Evolutionary conservation across 768 basidiomycete species (phyloP), one percentile per base, ranked within the genome.

Genomic region (Russula virescens): DNA sequence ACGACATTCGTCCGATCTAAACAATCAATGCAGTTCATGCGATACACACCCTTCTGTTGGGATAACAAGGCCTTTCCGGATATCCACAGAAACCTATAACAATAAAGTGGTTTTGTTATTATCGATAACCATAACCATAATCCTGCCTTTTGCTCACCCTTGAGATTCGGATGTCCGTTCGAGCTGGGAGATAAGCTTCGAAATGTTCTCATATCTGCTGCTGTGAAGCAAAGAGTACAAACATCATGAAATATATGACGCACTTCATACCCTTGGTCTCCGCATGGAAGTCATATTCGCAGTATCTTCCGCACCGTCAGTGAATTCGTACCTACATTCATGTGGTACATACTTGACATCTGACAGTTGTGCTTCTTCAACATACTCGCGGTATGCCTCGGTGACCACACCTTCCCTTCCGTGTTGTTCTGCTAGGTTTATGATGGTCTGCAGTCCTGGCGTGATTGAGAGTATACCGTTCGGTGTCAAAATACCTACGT

Each of bases 201-300:
- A 83, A 52, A 97, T 92, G 60, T 96, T 93, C 76, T 96, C 94
- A 70, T 96, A 94, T 73, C 89, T 89, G 53, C 7, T 25, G 46
- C 3, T 19, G 55, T 46, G 34, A 54, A 26, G 45, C 50, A 52
- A 63, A 63, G 52, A 26, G 18, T 11, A 54, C 54, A 61, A 61
- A 62, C 64, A 60, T 61, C 46, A 55, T 48, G 61, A 31, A 62
- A 58, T 34, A 28, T 42, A 48, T 53, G 56, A 74, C 82, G 58
- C 64, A 92, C 88, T 91, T 92, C 96, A 98, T 97, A 23, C 96
- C 95, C 71, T 84, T 88, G 13, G 94, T 96, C 73, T 97, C 93
- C 3, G 78, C 81, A 74, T 98, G 96, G 73, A 98, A 98, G 72
- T 98, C 96, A 70, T 94, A 98, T 70, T 86, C 88, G 64, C 78